Conservation (phyloP, 768 basidiomycete species). For the Sutorius australiensis region DNA sequence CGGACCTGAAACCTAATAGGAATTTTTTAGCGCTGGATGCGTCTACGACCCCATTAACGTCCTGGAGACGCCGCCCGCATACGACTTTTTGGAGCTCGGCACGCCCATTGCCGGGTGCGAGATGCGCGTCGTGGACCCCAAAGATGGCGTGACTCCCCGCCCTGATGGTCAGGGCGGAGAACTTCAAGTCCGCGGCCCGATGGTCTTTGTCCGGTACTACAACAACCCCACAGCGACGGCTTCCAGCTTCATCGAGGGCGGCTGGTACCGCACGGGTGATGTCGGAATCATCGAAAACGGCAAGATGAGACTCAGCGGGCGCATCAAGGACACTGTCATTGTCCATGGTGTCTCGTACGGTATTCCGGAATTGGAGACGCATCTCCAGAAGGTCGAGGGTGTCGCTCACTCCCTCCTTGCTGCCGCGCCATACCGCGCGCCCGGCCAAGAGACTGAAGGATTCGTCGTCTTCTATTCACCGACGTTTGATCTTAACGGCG, state of each 20-base stretch:
- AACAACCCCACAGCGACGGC: not conserved
- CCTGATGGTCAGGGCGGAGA: slow-evolving; percentile 4
- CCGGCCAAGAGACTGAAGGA: slow-evolving; percentile 37
- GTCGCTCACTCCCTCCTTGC: slow-evolving; percentile 31
- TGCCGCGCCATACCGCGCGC: slow-evolving; percentile 36
- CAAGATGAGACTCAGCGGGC: slow-evolving; percentile 21
- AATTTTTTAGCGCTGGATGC: slow-evolving; percentile 33
- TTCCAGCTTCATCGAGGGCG: slow-evolving; percentile 42
- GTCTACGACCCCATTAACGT: slow-evolving; percentile 36
- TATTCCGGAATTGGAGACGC: slow-evolving; percentile 29
- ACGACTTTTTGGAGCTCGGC: slow-evolving; percentile 40
- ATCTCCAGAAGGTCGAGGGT: slow-evolving; percentile 36
- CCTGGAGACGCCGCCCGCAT: slow-evolving; percentile 7
- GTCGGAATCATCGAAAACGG: slow-evolving; percentile 37
- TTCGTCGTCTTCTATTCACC: slow-evolving; percentile 38
- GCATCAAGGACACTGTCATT: slow-evolving; percentile 1
- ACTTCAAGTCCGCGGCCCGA: slow-evolving; percentile 1
- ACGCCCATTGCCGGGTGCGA: slow-evolving; percentile 28
- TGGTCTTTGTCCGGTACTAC: not conserved
- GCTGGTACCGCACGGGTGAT: slow-evolving; percentile 65
- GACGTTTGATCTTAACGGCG: slow-evolving; percentile 19
- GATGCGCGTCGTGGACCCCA: slow-evolving; percentile 34
- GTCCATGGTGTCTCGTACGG: slow-evolving; percentile 1
- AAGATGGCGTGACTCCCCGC: slow-evolving; percentile 26
- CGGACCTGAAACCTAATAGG: not conserved